Percentiles rank a stretch among this genome's conserved stretches.
Evolutionary conservation across 2,329 filamentous ascomycete species (phyloP).

Genomic region (Aspergillus fructus): DNA sequence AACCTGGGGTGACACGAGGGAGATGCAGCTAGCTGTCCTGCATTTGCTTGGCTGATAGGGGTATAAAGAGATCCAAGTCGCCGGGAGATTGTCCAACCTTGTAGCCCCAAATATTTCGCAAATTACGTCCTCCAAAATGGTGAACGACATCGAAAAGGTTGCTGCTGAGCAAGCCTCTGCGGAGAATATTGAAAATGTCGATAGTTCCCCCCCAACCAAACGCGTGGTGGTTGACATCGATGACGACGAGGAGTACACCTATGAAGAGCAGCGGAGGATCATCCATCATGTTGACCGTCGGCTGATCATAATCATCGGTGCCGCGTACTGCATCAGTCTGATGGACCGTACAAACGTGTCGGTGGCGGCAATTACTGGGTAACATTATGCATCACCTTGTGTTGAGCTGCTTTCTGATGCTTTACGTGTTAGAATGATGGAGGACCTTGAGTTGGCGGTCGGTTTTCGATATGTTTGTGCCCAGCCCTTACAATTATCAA

Average conservation of each 20-base stretch:
- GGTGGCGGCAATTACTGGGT: conserved; percentile 69
- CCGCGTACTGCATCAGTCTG: conserved; percentile 71
- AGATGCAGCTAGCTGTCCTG: not conserved
- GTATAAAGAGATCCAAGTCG: not conserved
- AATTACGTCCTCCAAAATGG: not conserved
- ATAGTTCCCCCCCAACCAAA: not conserved
- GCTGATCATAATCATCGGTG: conserved; percentile 60
- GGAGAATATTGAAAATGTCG: conserved; percentile 16
- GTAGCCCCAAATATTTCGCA: not conserved
- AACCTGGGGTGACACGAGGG: not conserved
- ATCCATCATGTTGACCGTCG: conserved; percentile 68
- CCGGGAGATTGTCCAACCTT: not conserved
- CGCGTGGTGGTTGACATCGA: conserved; percentile 14
- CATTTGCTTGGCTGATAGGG: not conserved
- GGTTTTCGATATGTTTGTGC: conserved; percentile 28
- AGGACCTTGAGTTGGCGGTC: conserved; percentile 28
- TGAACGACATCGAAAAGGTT: conserved; percentile 7
- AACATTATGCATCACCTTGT: conserved; percentile 9
- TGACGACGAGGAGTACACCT: conserved; percentile 47
- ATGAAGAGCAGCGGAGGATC: conserved; percentile 66
- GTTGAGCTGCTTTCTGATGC: not conserved
- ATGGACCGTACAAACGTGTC: conserved; percentile 76
- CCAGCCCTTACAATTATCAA: not conserved
- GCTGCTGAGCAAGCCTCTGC: conserved; percentile 7
- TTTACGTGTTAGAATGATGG: conserved; percentile 38